Evolutionary conservation across 306 rosid species (phyloP).

Genomic region (Dryas drummondii): DNA sequence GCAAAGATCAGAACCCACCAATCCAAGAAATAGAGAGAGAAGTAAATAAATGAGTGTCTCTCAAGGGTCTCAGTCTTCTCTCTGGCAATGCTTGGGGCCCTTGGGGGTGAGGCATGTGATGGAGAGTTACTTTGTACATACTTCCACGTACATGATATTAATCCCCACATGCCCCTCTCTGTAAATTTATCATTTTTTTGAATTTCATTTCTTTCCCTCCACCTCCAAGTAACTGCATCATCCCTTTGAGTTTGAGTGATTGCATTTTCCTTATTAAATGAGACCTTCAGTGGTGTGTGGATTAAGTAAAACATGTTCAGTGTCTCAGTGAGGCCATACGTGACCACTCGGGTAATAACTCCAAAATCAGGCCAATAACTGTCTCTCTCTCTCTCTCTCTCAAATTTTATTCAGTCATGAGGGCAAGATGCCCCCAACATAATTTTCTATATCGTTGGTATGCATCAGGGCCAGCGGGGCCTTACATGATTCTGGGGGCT

Average conservation of each 20-base stretch:
- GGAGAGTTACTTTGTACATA: conserved; percentile 30
- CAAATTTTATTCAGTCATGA: too few species aligned
- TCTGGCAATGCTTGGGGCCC: conserved; percentile 26
- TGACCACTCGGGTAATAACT: background rate
- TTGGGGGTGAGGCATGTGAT: conserved; percentile 41
- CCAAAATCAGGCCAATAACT: background rate
- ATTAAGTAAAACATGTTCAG: background rate
- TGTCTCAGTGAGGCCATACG: background rate
- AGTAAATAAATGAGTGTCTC: conserved; percentile 19
- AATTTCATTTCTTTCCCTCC: conserved; percentile 33
- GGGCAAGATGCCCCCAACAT: too few species aligned
- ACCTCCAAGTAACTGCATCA: background rate
- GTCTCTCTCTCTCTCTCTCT: background rate
- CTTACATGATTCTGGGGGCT: too few species aligned
- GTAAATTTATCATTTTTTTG: conserved; percentile 12
- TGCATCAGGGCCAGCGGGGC: too few species aligned
- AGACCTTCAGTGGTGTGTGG: too few species aligned
- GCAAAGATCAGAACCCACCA: conserved; percentile 10
- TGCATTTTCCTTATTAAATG: background rate
- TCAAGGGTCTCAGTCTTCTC: conserved; percentile 38
- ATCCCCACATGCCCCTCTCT: conserved; percentile 21
- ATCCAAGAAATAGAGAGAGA: background rate
- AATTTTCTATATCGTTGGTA: too few species aligned
- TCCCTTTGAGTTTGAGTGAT: background rate
- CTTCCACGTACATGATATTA: conserved; percentile 17